Evolutionary conservation across 2,329 filamentous ascomycete species (phyloP).

Genomic region (Piedraia hortae): DNA sequence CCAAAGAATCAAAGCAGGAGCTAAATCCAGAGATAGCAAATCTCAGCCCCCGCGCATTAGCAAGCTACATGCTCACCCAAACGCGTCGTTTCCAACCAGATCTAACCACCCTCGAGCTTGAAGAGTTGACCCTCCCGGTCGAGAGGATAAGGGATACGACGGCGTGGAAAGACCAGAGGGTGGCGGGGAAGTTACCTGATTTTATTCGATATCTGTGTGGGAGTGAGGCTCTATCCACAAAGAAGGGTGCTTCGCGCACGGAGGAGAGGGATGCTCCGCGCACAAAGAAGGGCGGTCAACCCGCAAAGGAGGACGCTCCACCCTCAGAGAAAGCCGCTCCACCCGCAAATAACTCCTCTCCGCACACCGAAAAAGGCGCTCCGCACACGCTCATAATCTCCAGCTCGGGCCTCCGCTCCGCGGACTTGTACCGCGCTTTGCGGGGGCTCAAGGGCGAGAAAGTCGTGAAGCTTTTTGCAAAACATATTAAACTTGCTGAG

Average conservation of each 20-base stretch:
- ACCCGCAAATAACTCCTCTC: slow-evolving; percentile 34
- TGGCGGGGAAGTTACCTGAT: slow-evolving; percentile 42
- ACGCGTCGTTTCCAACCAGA: slow-evolving; percentile 54
- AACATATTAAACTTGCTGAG: slow-evolving; percentile 88
- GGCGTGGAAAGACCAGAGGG: slow-evolving; percentile 38
- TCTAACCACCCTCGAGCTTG: slow-evolving; percentile 56
- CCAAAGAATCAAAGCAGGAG: too few species aligned
- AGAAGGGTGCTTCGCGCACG: slow-evolving; percentile 12
- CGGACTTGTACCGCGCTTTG: slow-evolving; percentile 52
- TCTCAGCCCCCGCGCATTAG: slow-evolving; percentile 18
- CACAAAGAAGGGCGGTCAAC: slow-evolving; percentile 1
- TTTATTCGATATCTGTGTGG: slow-evolving; percentile 36
- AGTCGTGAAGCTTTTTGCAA: slow-evolving; percentile 84
- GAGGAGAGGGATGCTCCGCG: slow-evolving; percentile 14
- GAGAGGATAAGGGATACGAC: slow-evolving; percentile 56
- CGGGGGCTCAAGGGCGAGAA: slow-evolving; percentile 52
- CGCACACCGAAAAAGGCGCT: slow-evolving; percentile 31
- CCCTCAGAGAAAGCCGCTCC: too few species aligned
- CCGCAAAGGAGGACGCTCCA: neutral
- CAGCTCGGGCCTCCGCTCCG: slow-evolving; percentile 57
- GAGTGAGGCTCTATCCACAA: too few species aligned
- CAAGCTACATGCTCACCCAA: slow-evolving; percentile 62
- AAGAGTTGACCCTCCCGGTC: slow-evolving; percentile 60
- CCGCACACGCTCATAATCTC: slow-evolving; percentile 72
- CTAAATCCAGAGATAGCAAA: too few species aligned